These are phyloP conservation scores for Claviceps spartinae DNA, from an alignment of 2,329 filamentous ascomycete genomes.

Conservation along the genomic window DNA sequence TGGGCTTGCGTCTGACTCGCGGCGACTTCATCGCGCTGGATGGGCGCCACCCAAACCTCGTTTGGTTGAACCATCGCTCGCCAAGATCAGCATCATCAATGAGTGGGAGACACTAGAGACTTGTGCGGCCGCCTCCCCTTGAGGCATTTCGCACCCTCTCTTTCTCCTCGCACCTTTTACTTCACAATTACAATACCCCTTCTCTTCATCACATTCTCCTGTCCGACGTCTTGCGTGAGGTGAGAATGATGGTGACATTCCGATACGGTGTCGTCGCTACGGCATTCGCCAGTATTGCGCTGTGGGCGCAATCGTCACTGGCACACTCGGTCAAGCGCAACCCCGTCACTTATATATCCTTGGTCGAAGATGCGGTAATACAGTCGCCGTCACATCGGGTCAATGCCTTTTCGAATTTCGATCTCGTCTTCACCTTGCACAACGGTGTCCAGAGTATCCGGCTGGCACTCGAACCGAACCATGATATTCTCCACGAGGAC, in stretches of 20 bases:
- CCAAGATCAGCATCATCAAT: neutral
- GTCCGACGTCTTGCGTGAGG: too few species aligned
- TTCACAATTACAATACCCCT: neutral
- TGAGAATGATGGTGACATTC: slow-evolving; percentile 13
- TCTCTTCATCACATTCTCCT: neutral
- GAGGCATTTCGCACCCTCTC: slow-evolving; percentile 2
- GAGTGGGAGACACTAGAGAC: neutral
- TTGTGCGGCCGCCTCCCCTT: slow-evolving; percentile 1
- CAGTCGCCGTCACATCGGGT: slow-evolving; percentile 67
- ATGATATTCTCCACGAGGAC: slow-evolving; percentile 71
- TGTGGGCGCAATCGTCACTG: slow-evolving; percentile 11
- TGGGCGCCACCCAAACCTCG: too few species aligned
- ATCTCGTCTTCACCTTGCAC: slow-evolving; percentile 67
- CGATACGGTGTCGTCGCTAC: slow-evolving; percentile 10
- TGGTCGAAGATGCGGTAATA: slow-evolving; percentile 62
- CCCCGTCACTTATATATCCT: slow-evolving; percentile 60
- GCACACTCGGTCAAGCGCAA: slow-evolving; percentile 63
- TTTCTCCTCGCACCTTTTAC: neutral
- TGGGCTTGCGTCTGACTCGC: too few species aligned
- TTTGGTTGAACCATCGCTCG: neutral
- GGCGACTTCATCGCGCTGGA: too few species aligned
- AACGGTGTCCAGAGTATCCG: slow-evolving; percentile 56
- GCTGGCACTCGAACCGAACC: slow-evolving; percentile 74
- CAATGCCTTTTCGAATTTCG: slow-evolving; percentile 70
- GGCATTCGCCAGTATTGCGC: slow-evolving; percentile 12